Base-by-base conservation (phyloP, 768 basidiomycete species). In the Lyophyllum atratum region DNA sequence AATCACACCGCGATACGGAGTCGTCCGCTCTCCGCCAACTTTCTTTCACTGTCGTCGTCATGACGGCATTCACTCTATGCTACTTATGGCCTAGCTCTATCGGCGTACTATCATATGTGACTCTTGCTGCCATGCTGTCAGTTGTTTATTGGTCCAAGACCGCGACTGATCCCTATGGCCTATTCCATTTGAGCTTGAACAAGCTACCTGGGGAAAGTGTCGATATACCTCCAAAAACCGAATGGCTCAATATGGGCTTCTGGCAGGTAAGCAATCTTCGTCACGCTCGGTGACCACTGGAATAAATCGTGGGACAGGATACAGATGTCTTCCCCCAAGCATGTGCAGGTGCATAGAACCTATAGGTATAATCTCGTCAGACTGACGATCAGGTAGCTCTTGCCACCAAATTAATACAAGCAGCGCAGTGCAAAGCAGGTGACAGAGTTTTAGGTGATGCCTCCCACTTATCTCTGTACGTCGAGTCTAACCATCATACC, bases 171-270 rank as follows among this genome's bases (percentile, higher is more conserved):
- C 83, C 83, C 12, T 89, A 87, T 64, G 80, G 82, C 8, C 66
- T 82, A 2, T 87, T 84, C 58, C 86, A 89, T 64, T 69, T 85
- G 14, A 59, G 72, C 1, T 70, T 87, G 53, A 87, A 87, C 65
- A 69, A 67, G 55, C 53, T 72, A 24, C 71, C 80, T 21, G 71
- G 70, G 14, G 74, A 76, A 22, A 63, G 68, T 37, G 61, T 65
- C 11, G 49, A 60, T 17, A 49, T 55, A 19, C 60, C 59, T 1
- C 83, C 81, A n/a, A 59, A 56, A 17, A 87, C 86, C 1, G 85
- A 89, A 69, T 88, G 86, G 87, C 68, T 88, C 31, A 88, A 89
- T 68, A 85, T 87, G 82, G 86, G 86, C 3, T 85, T 76, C 58
- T 88, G 86, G 87, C 80, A 80, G 78, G 86, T 84, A 34, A 44